Conservation (phyloP, 495 filamentous ascomycete species). For the Hypoxylon crocopeplum region DNA sequence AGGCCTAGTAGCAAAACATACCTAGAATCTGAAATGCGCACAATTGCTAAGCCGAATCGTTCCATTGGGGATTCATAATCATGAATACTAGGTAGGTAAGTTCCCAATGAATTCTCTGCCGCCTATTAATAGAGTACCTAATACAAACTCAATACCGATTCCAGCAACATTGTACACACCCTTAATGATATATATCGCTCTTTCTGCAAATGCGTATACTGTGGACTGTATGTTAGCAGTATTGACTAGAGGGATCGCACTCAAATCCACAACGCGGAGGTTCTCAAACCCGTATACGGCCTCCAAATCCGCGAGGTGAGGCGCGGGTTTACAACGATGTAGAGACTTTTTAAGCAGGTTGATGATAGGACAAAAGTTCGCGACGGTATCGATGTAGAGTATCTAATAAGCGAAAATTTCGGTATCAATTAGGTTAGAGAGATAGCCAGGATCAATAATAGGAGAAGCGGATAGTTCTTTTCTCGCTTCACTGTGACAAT, state of each 20-base stretch:
- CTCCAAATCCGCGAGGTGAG: conserved; percentile 35
- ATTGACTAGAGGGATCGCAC: conserved; percentile 56
- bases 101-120: too few species aligned
- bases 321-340: conserved; percentile 9
- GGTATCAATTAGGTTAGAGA: conserved; percentile 58
- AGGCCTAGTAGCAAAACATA: too few species aligned
- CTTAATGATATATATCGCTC: conserved; percentile 62
- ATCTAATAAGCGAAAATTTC: conserved; percentile 54
- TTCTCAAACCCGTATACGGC: conserved; percentile 55
- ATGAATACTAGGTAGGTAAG: too few species aligned
- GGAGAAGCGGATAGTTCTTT: too few species aligned
- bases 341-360: conserved; percentile 39
- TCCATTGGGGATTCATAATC: too few species aligned
- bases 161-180: too few species aligned
- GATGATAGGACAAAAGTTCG: conserved; percentile 46
- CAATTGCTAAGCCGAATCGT: too few species aligned
- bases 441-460: conserved; percentile 60
- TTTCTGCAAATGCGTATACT: conserved; percentile 63
- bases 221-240: conserved; percentile 55
- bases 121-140: too few species aligned
- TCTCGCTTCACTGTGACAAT: too few species aligned
- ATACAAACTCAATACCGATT: too few species aligned
- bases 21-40: too few species aligned
- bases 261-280: conserved; percentile 62
- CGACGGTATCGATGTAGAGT: conserved; percentile 51